A percentile compares a stretch with the other conserved stretches of the same genome.
These are phyloP conservation scores for Eucommia ulmoides DNA, from an alignment of 257 asterid genomes.

Conservation along the genomic window DNA sequence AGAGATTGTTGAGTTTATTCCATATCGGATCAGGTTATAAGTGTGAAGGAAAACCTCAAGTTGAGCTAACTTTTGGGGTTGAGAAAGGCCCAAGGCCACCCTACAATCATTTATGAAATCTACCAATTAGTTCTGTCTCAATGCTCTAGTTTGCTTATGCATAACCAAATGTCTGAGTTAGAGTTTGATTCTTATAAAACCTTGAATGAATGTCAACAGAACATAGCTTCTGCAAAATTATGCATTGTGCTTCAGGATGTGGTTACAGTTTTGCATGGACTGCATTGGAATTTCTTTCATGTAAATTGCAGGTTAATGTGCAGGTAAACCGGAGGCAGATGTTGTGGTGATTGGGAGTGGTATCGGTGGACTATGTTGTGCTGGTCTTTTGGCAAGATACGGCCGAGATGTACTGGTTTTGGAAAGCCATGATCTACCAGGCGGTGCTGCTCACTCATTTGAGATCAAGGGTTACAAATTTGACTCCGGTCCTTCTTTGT, in stretches of 20 bases:
- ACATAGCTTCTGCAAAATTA: neutral
- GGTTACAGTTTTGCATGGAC: too few species aligned
- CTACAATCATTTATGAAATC: too few species aligned
- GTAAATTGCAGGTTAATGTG: constrained; percentile 44
- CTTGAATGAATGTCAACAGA: neutral
- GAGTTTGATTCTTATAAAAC: neutral
- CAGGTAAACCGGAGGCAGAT: constrained; percentile 89
- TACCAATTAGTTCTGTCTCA: too few species aligned
- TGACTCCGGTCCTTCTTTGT: constrained; percentile 91
- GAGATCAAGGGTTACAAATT: constrained; percentile 67
- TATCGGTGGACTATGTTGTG: constrained; percentile 85
- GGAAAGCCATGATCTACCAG: constrained; percentile 88
- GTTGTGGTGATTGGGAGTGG: constrained; percentile 86
- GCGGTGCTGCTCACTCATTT: constrained; percentile 95
- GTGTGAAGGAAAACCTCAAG: too few species aligned
- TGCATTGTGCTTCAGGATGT: too few species aligned
- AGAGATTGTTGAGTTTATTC: too few species aligned
- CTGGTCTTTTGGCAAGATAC: constrained; percentile 79
- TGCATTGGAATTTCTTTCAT: constrained; percentile 6
- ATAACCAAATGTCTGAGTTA: neutral
- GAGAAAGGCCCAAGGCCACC: too few species aligned
- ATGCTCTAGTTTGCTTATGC: too few species aligned
- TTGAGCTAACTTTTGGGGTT: too few species aligned
- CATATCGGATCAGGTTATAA: too few species aligned
- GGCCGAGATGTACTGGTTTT: constrained; percentile 67